Evolutionary conservation across 2,329 filamentous ascomycete genomes (phyloP).

Genomic region (Helotiales sp.): DNA sequence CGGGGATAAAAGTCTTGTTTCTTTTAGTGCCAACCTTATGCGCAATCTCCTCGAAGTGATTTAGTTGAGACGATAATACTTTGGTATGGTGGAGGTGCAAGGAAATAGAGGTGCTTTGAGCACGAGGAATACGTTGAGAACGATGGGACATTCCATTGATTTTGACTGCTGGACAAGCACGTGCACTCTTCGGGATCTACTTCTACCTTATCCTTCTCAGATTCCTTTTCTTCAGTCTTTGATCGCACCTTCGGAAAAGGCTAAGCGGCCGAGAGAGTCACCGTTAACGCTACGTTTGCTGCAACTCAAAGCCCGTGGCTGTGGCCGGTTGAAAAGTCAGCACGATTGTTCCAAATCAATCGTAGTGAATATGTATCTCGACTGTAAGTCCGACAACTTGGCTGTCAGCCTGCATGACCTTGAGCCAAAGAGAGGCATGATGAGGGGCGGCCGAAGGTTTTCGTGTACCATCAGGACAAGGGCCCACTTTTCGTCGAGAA

Average conservation of each 20-base stretch:
- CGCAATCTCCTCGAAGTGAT: background rate
- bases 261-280: background rate
- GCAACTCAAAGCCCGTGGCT: background rate
- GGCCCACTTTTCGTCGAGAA: slow-evolving; percentile 6
- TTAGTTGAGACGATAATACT: background rate
- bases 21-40: background rate
- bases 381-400: slow-evolving; percentile 14
- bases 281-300: background rate
- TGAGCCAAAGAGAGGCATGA: background rate
- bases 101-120: background rate
- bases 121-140: background rate
- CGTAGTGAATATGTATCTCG: slow-evolving; percentile 7
- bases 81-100: background rate
- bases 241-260: too few relatives aligned
- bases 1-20: background rate
- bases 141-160: background rate
- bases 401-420: slow-evolving; percentile 23
- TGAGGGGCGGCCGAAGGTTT: background rate
- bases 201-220: background rate
- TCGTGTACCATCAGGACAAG: too few relatives aligned
- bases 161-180: background rate
- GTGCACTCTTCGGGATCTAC: background rate
- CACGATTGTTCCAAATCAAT: slow-evolving; percentile 1
- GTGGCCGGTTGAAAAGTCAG: slow-evolving; percentile 1
- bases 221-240: background rate